phyloP scores from a whole-genome alignment of 768 basidiomycete species.

The Tulasnella calospora region DNA sequence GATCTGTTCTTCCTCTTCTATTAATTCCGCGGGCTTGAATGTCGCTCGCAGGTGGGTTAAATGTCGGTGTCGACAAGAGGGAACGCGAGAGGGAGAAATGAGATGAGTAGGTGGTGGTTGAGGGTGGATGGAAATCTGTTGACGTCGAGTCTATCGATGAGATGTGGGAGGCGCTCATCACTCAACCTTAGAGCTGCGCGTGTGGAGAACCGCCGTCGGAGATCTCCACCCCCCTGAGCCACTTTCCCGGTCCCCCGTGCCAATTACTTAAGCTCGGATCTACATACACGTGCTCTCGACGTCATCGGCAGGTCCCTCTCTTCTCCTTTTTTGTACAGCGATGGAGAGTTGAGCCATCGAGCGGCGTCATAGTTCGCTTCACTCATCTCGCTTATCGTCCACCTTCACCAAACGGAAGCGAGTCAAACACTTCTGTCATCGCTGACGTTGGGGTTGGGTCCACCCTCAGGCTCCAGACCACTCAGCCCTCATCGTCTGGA shows the following conservation, averaged over 20 bases:
- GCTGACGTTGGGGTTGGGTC: neutral
- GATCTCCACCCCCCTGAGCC: slow-evolving; percentile 3
- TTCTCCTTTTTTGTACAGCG: neutral
- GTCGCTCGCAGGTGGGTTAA: neutral
- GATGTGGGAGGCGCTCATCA: slow-evolving; percentile 4
- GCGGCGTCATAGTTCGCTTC: neutral
- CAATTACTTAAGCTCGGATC: neutral
- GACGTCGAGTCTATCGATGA: slow-evolving; percentile 11
- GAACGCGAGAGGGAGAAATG: neutral
- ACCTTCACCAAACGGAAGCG: neutral
- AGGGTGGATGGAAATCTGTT: slow-evolving; percentile 10
- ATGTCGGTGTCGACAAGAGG: neutral
- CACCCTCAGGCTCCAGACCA: neutral
- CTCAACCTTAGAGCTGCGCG: neutral
- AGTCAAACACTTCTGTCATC: neutral
- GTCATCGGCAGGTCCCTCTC: neutral
- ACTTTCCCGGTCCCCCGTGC: neutral
- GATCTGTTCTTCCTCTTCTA: neutral
- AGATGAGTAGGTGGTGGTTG: neutral
- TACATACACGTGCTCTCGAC: neutral
- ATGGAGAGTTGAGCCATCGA: neutral
- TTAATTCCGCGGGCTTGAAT: neutral
- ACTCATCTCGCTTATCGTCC: neutral
- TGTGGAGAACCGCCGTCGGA: neutral
- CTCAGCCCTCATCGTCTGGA: neutral